Percentiles rank a stretch among this genome's conserved stretches.
phyloP scores from a whole-genome alignment of 306 rosid species.

The Pyrus communis region DNA sequence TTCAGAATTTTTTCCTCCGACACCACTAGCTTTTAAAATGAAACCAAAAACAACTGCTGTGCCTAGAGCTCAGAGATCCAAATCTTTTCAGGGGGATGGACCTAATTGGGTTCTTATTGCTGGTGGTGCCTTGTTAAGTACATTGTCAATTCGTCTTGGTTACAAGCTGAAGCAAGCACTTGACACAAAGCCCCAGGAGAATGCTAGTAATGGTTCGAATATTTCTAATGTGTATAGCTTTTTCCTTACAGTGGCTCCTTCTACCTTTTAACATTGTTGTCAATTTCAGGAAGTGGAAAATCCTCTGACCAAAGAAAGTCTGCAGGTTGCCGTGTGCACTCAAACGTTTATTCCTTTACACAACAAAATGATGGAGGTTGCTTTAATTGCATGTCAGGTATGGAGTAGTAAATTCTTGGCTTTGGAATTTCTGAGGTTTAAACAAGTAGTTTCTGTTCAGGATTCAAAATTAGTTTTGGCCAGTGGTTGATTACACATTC shows the following conservation, averaged over 20 bases:
- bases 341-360: conserved; percentile 49
- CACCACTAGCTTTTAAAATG: conserved; percentile 46
- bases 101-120: conserved; percentile 85
- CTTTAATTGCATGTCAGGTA: conserved; percentile 70
- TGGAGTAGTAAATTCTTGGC: conserved; percentile 3
- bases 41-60: conserved; percentile 46
- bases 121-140: conserved; percentile 83
- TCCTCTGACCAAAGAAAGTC: conserved; percentile 46
- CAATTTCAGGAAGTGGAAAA: conserved; percentile 52
- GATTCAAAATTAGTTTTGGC: not conserved
- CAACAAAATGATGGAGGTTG: conserved; percentile 57
- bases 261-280: conserved; percentile 14
- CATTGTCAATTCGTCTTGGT: conserved; percentile 75
- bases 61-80: conserved; percentile 51
- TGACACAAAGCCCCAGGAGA: conserved; percentile 59
- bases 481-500: not conserved
- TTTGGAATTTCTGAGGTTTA: not conserved
- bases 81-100: conserved; percentile 45
- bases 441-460: not conserved
- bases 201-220: conserved; percentile 26
- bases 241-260: conserved; percentile 7
- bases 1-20: conserved; percentile 16
- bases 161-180: conserved; percentile 81
- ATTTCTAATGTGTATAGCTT: conserved; percentile 5
- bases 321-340: conserved; percentile 39